These are phyloP conservation scores for Spatholobus suberectus DNA, from an alignment of 306 rosid species.

Conservation along the genomic window DNA sequence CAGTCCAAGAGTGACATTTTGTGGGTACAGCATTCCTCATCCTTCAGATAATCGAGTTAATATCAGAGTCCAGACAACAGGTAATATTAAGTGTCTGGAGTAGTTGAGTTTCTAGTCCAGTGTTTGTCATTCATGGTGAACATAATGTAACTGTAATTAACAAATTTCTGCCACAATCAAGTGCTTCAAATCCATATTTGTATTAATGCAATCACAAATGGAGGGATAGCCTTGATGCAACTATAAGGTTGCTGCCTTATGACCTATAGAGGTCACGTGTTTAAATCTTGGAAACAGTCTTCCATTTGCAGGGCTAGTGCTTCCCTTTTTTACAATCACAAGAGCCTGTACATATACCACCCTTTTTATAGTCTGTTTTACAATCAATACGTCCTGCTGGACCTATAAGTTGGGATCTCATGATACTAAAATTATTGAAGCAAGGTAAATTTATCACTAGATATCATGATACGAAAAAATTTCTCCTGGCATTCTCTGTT, in stretches of 20 bases:
- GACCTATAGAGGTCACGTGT: background rate
- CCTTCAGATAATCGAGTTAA: slow-evolving; percentile 87
- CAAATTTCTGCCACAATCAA: slow-evolving; percentile 1
- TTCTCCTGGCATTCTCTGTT: background rate
- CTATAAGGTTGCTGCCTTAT: background rate
- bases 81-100: slow-evolving; percentile 41
- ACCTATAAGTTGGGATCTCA: background rate
- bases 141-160: background rate
- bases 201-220: background rate
- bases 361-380: background rate
- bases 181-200: background rate
- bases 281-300: background rate
- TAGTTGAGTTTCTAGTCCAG: background rate
- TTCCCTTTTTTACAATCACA: background rate
- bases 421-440: background rate
- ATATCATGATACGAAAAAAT: background rate
- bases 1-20: slow-evolving; percentile 77
- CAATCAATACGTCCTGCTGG: background rate
- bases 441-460: background rate
- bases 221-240: background rate
- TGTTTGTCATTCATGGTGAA: background rate
- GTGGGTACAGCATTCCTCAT: slow-evolving; percentile 93
- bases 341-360: background rate
- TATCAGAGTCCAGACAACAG: slow-evolving; percentile 82
- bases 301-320: background rate